phyloP scores from a whole-genome alignment of 352 stramenopile species.

The Stramenopiles sp. region DNA sequence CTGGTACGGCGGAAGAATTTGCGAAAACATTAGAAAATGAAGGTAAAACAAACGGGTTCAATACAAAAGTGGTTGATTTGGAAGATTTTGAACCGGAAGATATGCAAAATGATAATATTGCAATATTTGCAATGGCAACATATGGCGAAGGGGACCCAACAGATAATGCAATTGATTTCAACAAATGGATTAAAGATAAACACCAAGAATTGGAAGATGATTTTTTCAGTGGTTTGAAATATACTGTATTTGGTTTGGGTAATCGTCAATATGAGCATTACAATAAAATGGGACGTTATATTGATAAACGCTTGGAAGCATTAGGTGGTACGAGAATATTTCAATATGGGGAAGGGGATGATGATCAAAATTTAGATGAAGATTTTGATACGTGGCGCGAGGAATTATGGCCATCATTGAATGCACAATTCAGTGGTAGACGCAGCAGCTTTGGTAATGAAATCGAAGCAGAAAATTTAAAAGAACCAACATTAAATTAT shows the following conservation, averaged over 20 bases:
- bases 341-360: conserved; percentile 78
- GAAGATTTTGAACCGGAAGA: not conserved
- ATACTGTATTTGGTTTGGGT: conserved; percentile 87
- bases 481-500: not conserved
- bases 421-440: not conserved
- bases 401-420: not conserved
- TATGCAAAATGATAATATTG: conserved; percentile 17
- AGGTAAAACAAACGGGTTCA: not conserved
- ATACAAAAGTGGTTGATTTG: not conserved
- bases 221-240: conserved; percentile 53
- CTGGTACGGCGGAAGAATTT: not conserved
- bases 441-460: not conserved
- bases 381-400: not conserved
- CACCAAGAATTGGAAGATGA: conserved; percentile 28
- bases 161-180: conserved; percentile 83
- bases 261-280: conserved; percentile 97
- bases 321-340: conserved; percentile 52
- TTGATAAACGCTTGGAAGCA: conserved; percentile 57
- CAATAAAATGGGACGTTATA: conserved; percentile 78
- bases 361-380: conserved; percentile 47
- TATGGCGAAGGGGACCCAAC: conserved; percentile 95
- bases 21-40: not conserved
- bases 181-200: conserved; percentile 70
- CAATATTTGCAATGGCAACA: conserved; percentile 85
- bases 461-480: not conserved